Evolutionary conservation across 176 grass and related monocot genomes (phyloP), one percentile per base, ranked within the genome.

Genomic region (Hyparrhenia diplandra): DNA sequence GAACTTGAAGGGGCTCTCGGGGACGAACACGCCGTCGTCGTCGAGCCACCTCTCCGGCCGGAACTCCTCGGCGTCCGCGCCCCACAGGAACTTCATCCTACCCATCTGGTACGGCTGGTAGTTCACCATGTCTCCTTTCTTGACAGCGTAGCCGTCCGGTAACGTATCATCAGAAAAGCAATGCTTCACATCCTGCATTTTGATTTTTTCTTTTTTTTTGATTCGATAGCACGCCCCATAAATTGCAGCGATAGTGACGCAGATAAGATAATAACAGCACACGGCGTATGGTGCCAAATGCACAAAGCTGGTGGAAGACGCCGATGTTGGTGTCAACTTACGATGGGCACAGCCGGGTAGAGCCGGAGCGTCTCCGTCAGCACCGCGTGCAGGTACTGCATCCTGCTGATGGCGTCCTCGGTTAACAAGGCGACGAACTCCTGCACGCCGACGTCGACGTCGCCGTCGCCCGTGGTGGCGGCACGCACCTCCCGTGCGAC

Each of bases 71-170:
- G 94, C 94, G 64, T 97, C 91, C 24, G 64, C 49, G 7, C 94
- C 91, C 94, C 94, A 97, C 37, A 97, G 46, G 52, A 93, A 91
- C 74, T 89, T 66, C 94, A 97, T 97, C 71, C 94, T 89, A 5
- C 91, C 94, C 91, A 97, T 97, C 27, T 84, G 73, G 73, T 87
- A 97, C 64, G 94, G 89, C 75, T 97, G 91, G 60, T 93, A 97
- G 78, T 74, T 78, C 74, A 97, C 84, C 79, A 91, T 65, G 78
- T 97, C 94, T 3, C 89, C 94, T 91, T 94, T 91, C 13, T 42
- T 90, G 20, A 97, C 24, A 2, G 83, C 61, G 47, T 87, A 74
- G 13, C 94, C 91, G 80, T 89, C 89, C 25, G 91, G 94, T 74
- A 97, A 64, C 8, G 81, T 91, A 84, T 97, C 94, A 1, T 93